Base-by-base conservation (phyloP, 139 green algal species). In the Picochlorum sp. region DNA sequence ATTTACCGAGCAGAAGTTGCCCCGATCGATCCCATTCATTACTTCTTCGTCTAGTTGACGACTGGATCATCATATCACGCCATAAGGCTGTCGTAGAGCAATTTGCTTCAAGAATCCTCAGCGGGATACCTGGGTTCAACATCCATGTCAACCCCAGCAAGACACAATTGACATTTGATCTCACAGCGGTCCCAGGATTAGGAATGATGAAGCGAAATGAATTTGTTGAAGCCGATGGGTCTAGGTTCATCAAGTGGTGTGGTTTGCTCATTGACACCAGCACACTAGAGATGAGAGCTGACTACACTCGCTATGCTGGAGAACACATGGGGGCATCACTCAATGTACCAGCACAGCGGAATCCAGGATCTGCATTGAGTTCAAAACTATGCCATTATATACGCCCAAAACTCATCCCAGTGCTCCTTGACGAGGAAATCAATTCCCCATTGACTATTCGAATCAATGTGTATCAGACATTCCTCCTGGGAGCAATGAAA, bases 401-500 rank as follows among this genome's bases (percentile, higher is more conserved):
- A 70, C 80, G 86, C 1, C 88, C 85, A 63, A 97, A 97, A 82
- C 81, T 81, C 65, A 79, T 88, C 62, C 76, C 81, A 0, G 69
- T 97, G 60, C 79, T 97, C 54, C 81, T 94, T 63, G 91, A 97
- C 73, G 34, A 50, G 14, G 51, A 55, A 62, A 83, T 96, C 69
- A 96, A 93, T 78, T 83, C 70, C 0, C 59, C 68, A 4, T 5
- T 28, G 8, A 95, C 87, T 0, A 72, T 90, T 34, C 57, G 78
- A 4, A 65, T 95, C 23, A 97, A 97, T 76, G 76, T 97, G 5
- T 95, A 83, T 72, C 82, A 95, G 84, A 64, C 77, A 4, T 89
- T 89, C 63, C 67, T 93, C 57, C 75, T 95, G 57, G 74, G 73
- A 6, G 85, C 86, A 24, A 89, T 92, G 77, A 92, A 92, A 81